A percentile compares a stretch with the other conserved stretches of the same genome.
phyloP scores from a whole-genome alignment of 306 rosid species.

The cucumber (Cucumis sativus) region DNA sequence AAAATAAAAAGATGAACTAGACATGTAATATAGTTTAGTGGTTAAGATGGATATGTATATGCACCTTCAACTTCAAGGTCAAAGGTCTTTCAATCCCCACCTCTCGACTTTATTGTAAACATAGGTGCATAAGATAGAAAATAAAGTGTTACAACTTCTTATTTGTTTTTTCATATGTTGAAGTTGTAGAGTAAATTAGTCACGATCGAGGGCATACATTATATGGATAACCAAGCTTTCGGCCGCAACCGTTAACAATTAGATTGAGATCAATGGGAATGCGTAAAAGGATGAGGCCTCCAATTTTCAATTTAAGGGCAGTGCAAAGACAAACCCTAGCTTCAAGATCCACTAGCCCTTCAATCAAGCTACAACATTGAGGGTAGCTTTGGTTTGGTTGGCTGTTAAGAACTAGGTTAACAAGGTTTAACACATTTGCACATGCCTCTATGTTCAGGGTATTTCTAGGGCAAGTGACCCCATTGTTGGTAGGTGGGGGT shows the following conservation, averaged over 20 bases:
- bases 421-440: too few relatives aligned
- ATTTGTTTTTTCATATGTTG: not conserved
- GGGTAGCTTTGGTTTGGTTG: too few relatives aligned
- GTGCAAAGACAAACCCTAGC: conserved; percentile 86
- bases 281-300: too few relatives aligned
- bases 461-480: too few relatives aligned
- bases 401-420: too few relatives aligned
- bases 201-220: too few relatives aligned
- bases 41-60: not conserved
- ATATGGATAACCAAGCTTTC: not conserved
- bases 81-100: not conserved
- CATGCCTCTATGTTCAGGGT: too few relatives aligned
- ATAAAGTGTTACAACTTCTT: not conserved
- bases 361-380: conserved; percentile 32
- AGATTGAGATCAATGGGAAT: too few relatives aligned
- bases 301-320: not conserved
- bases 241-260: too few relatives aligned
- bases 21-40: not conserved
- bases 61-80: not conserved
- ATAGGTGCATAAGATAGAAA: not conserved
- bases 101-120: not conserved
- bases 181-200: not conserved
- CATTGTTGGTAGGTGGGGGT: too few relatives aligned
- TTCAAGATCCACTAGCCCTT: conserved; percentile 50
- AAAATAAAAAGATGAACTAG: too few relatives aligned